These are phyloP conservation scores for Citrus mangshanensis DNA, from an alignment of 345 rosid genomes.

Conservation along the genomic window DNA sequence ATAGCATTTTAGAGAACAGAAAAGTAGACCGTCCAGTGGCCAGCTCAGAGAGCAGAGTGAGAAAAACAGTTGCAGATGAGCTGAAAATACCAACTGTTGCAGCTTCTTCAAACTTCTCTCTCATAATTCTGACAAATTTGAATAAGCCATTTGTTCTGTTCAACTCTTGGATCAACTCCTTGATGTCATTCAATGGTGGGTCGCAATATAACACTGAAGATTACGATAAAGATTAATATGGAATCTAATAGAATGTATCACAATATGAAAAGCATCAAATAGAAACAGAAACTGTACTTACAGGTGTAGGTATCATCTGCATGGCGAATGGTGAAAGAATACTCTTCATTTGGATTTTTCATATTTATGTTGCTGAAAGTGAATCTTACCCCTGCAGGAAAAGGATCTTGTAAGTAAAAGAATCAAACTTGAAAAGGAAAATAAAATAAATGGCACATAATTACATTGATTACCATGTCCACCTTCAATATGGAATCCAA, in stretches of 20 bases:
- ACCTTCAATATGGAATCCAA: constrained; percentile 78
- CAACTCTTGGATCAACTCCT: constrained; percentile 68
- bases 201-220: constrained; percentile 77
- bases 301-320: constrained; percentile 64
- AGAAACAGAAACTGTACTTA: constrained; percentile 29
- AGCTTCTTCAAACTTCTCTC: constrained; percentile 71
- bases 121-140: constrained; percentile 78
- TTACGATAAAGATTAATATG: constrained; percentile 14
- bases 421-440: constrained; percentile 1
- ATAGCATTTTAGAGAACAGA: neutral
- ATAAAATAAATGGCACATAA: constrained; percentile 6
- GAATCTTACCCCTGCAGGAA: constrained; percentile 75
- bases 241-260: constrained; percentile 7
- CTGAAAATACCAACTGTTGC: constrained; percentile 46
- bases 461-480: constrained; percentile 60
- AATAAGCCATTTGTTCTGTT: constrained; percentile 79
- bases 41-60: constrained; percentile 1
- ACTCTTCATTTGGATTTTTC: constrained; percentile 44
- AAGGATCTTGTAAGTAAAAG: constrained; percentile 12
- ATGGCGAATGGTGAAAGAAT: constrained; percentile 62
- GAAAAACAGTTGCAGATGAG: neutral
- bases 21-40: neutral
- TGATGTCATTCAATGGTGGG: constrained; percentile 47
- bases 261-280: neutral
- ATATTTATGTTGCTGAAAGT: constrained; percentile 54